These are phyloP conservation scores for Plasmopara halstedii DNA, from an alignment of 352 stramenopile genomes.

Conservation along the genomic window DNA sequence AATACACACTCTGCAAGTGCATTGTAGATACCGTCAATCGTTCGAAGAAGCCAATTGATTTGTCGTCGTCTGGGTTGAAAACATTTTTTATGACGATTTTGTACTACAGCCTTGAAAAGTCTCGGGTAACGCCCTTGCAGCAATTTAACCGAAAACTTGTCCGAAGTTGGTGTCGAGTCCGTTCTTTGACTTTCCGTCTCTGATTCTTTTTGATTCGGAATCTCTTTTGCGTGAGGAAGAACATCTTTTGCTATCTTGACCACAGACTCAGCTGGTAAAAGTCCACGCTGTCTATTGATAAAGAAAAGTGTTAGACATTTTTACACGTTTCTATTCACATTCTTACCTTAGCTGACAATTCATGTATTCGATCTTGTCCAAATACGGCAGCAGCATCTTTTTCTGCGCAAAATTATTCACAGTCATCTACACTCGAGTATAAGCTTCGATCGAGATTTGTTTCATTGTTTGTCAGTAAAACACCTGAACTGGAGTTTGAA, in stretches of 20 bases:
- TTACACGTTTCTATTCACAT: not conserved
- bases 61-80: constrained; percentile 31
- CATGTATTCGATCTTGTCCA: constrained; percentile 86
- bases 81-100: not conserved
- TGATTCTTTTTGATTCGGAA: constrained; percentile 21
- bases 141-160: constrained; percentile 21
- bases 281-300: constrained; percentile 28
- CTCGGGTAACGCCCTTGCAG: constrained; percentile 44
- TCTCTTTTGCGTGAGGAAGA: constrained; percentile 2
- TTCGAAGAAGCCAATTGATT: constrained; percentile 53
- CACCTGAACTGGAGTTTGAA: too few species aligned
- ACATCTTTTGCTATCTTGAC: constrained; percentile 4
- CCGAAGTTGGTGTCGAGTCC: not conserved
- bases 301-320: not conserved
- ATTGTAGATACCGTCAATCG: constrained; percentile 67
- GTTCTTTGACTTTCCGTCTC: not conserved
- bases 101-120: constrained; percentile 34
- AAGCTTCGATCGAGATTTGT: too few species aligned
- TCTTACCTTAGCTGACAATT: constrained; percentile 62
- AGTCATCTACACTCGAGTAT: constrained; percentile 29
- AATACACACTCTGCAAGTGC: constrained; percentile 22
- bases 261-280: constrained; percentile 24
- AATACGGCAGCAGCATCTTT: constrained; percentile 74
- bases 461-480: too few species aligned
- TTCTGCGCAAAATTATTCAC: constrained; percentile 60